These are phyloP conservation scores for Gentiana straminea DNA, from an alignment of 257 asterid genomes.

Conservation along the genomic window DNA sequence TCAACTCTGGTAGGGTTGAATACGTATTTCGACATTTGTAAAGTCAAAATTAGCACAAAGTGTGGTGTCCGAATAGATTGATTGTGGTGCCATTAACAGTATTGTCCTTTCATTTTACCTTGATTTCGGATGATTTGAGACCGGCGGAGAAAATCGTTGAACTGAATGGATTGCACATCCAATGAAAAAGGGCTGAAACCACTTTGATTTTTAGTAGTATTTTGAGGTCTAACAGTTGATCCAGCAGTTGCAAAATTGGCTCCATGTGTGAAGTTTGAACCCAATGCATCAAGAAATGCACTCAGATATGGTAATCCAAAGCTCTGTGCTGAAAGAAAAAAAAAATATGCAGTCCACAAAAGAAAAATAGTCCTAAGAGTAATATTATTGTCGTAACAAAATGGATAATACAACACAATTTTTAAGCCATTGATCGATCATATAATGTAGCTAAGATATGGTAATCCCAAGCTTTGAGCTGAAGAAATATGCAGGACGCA, in stretches of 20 bases:
- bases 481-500: background rate
- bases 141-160: constrained; percentile 52
- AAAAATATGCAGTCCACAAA: too few species aligned
- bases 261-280: constrained; percentile 78
- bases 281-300: constrained; percentile 77
- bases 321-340: constrained; percentile 42
- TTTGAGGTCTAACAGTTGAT: constrained; percentile 76
- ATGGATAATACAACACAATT: too few species aligned
- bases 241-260: constrained; percentile 96
- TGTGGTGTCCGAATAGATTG: background rate
- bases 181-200: constrained; percentile 82
- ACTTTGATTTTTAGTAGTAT: constrained; percentile 28
- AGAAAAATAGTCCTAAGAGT: too few species aligned
- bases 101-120: constrained; percentile 16
- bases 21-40: too few species aligned
- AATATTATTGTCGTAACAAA: too few species aligned
- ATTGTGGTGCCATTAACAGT: too few species aligned
- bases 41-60: background rate
- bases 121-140: constrained; percentile 42
- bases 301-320: constrained; percentile 57
- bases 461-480: constrained; percentile 64
- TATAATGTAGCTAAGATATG: constrained; percentile 33
- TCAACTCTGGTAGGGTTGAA: too few species aligned
- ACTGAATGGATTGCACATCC: constrained; percentile 50
- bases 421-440: too few species aligned